Evolutionary conservation across 2,329 filamentous ascomycete genomes (phyloP), one percentile per base, ranked within the genome.

Genomic region (Acephala macrosclerotiorum): DNA sequence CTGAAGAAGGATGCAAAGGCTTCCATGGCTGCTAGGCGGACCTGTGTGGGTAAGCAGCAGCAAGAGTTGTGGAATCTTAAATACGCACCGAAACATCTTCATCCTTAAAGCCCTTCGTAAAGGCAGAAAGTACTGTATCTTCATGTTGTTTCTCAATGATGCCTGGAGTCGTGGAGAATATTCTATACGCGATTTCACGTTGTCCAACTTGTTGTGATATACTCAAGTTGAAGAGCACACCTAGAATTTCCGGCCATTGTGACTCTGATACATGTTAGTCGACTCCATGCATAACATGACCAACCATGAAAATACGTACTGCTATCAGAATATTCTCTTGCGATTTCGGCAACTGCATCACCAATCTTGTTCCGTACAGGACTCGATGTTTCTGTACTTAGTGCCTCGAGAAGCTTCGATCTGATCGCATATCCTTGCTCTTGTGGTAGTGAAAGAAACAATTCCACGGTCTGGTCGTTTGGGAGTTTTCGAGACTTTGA

Each of bases 111-210:
- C 95, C 96, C 74, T 92, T 92, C 66, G 91, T 89, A 78, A 99
- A 99, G 16, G 96, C 94, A 69, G 88, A 87, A 49, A 95, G 83
- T 38, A 99, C 94, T n/a, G 91, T 89, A 69, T 94, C 91, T 78
- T 97, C 93, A 74, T 98, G 95, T 77, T 97, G 93, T 79, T 91
- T 95, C 81, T 97, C 94, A 74, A 99, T 98, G 74, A 99, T 95
- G 36, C 92, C 92, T 4, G 96, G 96, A 0, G 95, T 98, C 1
- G 94, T 95, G 53, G 94, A 91, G 78, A 99, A 97, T 75, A 99
- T 96, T 68, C 96, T 89, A 82, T 96, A 99, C 20, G 96, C 93
- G 57, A 91, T 93, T 81, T 98, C 96, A 69, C 96, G 90, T 81
- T 96, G 91, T 70, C 91, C 91, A 35, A 91, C 81, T 68, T 97